Evolutionary conservation across 2,329 filamentous ascomycete species (phyloP).

Genomic region (Aspergillus ustus): DNA sequence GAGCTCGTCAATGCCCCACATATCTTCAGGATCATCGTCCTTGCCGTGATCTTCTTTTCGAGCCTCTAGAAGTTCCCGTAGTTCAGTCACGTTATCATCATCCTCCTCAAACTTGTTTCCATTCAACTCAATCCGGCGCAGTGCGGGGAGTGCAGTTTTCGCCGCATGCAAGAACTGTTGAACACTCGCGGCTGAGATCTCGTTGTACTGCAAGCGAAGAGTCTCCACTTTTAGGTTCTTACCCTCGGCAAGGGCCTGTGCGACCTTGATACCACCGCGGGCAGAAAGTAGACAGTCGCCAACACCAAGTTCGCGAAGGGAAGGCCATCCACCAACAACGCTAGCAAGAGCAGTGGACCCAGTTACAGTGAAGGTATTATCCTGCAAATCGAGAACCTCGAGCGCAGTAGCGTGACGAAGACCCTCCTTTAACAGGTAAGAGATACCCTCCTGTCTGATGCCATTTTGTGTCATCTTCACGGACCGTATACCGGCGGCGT

Average conservation of each 20-base stretch:
- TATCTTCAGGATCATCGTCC: constrained; percentile 72
- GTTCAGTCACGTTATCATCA: constrained; percentile 69
- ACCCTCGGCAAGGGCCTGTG: constrained; percentile 72
- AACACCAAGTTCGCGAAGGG: constrained; percentile 81
- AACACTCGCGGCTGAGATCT: constrained; percentile 79
- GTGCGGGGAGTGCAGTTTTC: constrained; percentile 69
- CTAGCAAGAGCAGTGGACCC: constrained; percentile 79
- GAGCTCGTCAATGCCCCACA: constrained; percentile 84
- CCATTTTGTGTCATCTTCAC: constrained; percentile 99
- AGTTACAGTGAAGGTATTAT: constrained; percentile 90
- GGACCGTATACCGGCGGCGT: constrained; percentile 74
- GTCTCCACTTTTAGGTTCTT: constrained; percentile 79
- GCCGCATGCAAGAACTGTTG: constrained; percentile 72
- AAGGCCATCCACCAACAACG: constrained; percentile 74
- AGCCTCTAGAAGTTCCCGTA: constrained; percentile 74
- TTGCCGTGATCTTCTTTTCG: constrained; percentile 72
- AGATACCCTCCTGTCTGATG: constrained; percentile 91
- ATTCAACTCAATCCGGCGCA: constrained; percentile 90
- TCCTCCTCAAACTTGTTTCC: constrained; percentile 94
- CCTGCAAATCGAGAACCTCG: constrained; percentile 84
- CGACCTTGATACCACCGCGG: constrained; percentile 76
- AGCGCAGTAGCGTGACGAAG: constrained; percentile 72
- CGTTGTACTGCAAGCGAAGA: constrained; percentile 89
- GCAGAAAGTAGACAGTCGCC: constrained; percentile 84
- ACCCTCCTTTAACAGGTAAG: constrained; percentile 76